Base-by-base conservation (phyloP, 495 filamentous ascomycete genomes). In the Penicillium steckii region DNA sequence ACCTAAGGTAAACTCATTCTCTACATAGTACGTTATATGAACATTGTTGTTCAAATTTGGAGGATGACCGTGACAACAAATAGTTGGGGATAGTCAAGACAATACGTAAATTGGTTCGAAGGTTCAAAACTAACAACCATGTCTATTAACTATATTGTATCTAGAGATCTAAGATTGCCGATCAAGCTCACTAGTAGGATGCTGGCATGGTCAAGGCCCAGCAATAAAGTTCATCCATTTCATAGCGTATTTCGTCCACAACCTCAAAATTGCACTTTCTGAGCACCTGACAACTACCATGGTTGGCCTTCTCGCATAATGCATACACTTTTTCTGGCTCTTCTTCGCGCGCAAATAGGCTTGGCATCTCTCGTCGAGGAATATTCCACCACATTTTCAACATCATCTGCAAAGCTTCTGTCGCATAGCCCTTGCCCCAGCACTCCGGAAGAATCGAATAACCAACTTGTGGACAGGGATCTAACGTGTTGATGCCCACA, bases 211-310 rank as follows among this genome's bases (percentile, higher is more conserved):
- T n/a, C 23, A 53, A 44, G 8, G 79, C 76, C 44, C 82, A 81
- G 46, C 81, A 57, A 57, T 76, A 73, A 1, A 74, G 70, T 4
- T 81, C 37, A 55, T 58, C 46, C 38, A 51, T 41, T 46, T 63
- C 55, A 56, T 66, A 48, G 46, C 61, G 29, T 21, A 63, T 2
- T 32, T 56, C 26, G 46, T 71, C 38, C 56, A 71, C 41, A 61
- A 73, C 41, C 56, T 66, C 59, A 79, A 65, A 65, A 0, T 69
- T 70, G 33, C 73, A 53, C 12, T 72, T 75, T 18, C 48, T 58
- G 25, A 76, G 51, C 0, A 75, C 65, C 1, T 38, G 46, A n/a
- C 25, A 57, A 19, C 67, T 71, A n/a, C 52, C 64, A 6, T 44
- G 18, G 41, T 76, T 74, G 9, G 22, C 7, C 23, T 55, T 59